These are phyloP conservation scores for Solanum lycopersicoides DNA, from an alignment of 257 asterid species.

Conservation along the genomic window DNA sequence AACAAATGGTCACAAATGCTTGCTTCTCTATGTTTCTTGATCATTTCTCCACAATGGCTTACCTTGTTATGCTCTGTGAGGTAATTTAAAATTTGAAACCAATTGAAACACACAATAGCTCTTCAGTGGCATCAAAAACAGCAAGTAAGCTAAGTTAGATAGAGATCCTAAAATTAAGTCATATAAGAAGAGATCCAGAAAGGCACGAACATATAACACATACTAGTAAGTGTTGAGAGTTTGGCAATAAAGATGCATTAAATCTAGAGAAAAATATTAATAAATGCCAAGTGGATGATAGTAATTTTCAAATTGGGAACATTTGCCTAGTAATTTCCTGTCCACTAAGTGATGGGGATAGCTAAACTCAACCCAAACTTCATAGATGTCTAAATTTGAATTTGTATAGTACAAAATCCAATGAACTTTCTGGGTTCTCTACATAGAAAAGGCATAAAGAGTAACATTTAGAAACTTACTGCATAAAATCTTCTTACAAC, in stretches of 20 bases:
- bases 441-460: neutral
- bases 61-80: neutral
- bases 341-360: neutral
- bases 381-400: neutral
- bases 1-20: neutral
- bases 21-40: neutral
- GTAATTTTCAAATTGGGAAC: neutral
- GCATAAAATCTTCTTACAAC: neutral
- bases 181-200: neutral
- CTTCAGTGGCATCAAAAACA: neutral
- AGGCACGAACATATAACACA: neutral
- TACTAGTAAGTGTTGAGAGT: neutral
- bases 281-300: neutral
- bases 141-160: neutral
- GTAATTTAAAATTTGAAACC: neutral
- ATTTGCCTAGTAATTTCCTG: neutral
- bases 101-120: neutral
- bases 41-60: neutral
- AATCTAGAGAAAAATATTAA: neutral
- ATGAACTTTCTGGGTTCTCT: neutral
- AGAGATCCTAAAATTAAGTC: neutral
- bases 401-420: neutral
- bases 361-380: neutral
- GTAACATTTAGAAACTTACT: neutral
- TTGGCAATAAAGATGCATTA: neutral